Conservation (phyloP, 495 filamentous ascomycete species). For the Neurospora sp. region DNA sequence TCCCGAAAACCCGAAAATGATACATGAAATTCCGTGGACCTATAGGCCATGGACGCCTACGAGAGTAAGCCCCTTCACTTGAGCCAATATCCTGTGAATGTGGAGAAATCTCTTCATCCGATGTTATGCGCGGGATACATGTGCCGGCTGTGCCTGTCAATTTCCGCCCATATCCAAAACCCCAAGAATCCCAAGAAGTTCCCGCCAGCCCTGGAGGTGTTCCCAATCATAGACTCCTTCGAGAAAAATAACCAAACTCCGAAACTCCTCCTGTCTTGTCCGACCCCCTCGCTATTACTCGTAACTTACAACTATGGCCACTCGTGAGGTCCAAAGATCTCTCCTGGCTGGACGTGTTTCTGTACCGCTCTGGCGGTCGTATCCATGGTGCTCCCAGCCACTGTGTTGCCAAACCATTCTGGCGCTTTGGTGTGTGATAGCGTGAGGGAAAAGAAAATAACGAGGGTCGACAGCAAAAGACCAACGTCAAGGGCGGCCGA, state of each 20-base stretch:
- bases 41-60: background rate
- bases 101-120: background rate
- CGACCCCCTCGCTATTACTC: background rate
- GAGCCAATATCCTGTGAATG: background rate
- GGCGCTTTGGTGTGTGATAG: conserved; percentile 43
- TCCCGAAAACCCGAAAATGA: background rate
- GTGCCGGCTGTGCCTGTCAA: background rate
- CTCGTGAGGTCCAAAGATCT: conserved; percentile 36
- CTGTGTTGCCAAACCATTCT: conserved; percentile 57
- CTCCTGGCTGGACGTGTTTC: conserved; percentile 19
- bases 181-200: background rate
- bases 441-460: conserved; percentile 62
- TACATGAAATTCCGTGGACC: background rate
- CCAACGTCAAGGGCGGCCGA: conserved; percentile 64
- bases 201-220: background rate
- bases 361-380: conserved; percentile 24
- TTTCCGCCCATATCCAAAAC: background rate
- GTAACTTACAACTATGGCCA: conserved; percentile 24
- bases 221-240: background rate
- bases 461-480: conserved; percentile 52
- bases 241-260: background rate
- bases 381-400: conserved; percentile 32
- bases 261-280: background rate
- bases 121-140: background rate
- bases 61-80: background rate